A percentile compares a stretch with the other conserved stretches of the same genome.
phyloP scores from a whole-genome alignment of 257 asterid species.

The Datura wrightii region DNA sequence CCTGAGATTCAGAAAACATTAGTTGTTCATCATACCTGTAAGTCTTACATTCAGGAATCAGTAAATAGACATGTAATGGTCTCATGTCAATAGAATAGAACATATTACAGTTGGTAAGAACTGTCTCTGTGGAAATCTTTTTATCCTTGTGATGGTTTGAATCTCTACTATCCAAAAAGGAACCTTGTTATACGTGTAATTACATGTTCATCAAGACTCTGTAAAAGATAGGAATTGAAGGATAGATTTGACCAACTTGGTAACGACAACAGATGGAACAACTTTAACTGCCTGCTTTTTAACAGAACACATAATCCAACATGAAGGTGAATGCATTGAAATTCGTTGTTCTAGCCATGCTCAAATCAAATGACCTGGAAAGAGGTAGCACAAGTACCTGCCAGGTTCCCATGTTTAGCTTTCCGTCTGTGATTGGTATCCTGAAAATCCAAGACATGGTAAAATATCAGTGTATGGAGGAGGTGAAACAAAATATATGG shows the following conservation, averaged over 20 bases:
- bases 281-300: neutral
- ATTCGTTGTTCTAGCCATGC: neutral
- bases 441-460: slow-evolving; percentile 50
- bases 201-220: neutral
- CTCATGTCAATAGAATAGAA: neutral
- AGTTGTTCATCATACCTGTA: neutral
- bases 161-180: neutral
- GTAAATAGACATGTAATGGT: neutral
- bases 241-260: neutral
- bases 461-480: neutral
- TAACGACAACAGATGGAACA: neutral
- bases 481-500: neutral
- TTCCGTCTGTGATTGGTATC: slow-evolving; percentile 90
- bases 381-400: slow-evolving; percentile 60
- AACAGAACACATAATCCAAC: neutral
- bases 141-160: neutral
- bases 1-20: slow-evolving; percentile 54
- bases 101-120: neutral
- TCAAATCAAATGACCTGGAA: neutral
- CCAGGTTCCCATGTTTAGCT: slow-evolving; percentile 97
- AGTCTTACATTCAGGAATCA: neutral
- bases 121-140: neutral
- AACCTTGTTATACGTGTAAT: neutral
- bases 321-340: slow-evolving; percentile 20
- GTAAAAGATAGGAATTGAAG: neutral